Percentiles rank a stretch among this genome's conserved stretches.
phyloP scores from a whole-genome alignment of 2,329 filamentous ascomycete genomes.

The Ophiocordyceps camponoti-floridani region DNA sequence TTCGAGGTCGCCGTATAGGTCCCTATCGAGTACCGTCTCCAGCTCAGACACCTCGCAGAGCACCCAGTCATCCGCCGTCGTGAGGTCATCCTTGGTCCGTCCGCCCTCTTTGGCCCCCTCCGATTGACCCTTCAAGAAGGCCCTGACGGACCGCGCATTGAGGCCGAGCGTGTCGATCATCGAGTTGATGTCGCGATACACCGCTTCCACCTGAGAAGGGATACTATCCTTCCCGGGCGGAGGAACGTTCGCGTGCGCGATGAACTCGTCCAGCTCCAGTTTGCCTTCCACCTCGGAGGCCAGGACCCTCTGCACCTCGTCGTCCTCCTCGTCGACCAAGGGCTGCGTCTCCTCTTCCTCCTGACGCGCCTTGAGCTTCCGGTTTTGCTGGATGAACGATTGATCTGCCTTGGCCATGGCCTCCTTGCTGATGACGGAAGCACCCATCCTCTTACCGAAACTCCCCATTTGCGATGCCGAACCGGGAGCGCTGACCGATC shows the following conservation, averaged over 20 bases:
- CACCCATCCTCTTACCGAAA: constrained; percentile 17
- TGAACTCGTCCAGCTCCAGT: constrained; percentile 46
- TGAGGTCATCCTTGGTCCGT: constrained; percentile 49
- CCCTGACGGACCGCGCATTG: constrained; percentile 51
- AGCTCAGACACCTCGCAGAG: constrained; percentile 61
- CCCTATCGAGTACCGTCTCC: constrained; percentile 40
- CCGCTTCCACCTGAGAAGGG: constrained; percentile 43
- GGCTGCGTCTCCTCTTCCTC: constrained; percentile 38
- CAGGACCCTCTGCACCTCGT: constrained; percentile 45
- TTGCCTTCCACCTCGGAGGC: constrained; percentile 42
- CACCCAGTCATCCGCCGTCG: constrained; percentile 50
- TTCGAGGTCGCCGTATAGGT: constrained; percentile 47
- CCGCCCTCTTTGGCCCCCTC: constrained; percentile 32
- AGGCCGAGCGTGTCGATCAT: constrained; percentile 91
- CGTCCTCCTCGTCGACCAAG: constrained; percentile 51
- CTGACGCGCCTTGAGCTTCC: constrained; percentile 32
- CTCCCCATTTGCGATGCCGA: constrained; percentile 36
- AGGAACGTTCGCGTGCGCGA: constrained; percentile 39
- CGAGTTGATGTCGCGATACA: constrained; percentile 69
- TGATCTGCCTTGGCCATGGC: constrained; percentile 19
- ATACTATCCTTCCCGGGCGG: constrained; percentile 37
- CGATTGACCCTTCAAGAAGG: constrained; percentile 50
- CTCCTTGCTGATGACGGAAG: constrained; percentile 21
- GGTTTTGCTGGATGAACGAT: constrained; percentile 29
- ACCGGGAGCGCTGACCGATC: constrained; percentile 43